Evolutionary conservation across 2,329 filamentous ascomycete genomes (phyloP).

Genomic region (Colletotrichum cereale): DNA sequence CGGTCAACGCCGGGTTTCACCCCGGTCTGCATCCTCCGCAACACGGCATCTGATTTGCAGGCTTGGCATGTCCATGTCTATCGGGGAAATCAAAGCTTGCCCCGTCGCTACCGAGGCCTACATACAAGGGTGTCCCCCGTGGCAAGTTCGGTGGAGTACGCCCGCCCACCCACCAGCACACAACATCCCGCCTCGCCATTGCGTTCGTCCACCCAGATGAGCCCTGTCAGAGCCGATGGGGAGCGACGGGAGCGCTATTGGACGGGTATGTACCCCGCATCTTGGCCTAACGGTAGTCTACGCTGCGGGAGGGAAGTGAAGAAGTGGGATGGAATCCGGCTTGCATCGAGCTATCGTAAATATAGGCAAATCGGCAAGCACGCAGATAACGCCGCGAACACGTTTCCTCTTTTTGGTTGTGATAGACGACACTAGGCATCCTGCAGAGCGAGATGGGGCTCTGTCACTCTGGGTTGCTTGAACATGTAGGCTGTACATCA

Average conservation of each 20-base stretch:
- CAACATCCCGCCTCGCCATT: conserved; percentile 32
- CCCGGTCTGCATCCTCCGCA: conserved; percentile 15
- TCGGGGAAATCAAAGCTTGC: conserved; percentile 38
- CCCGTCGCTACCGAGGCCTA: conserved; percentile 31
- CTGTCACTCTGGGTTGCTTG: not conserved
- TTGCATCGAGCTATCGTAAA: conserved; percentile 23
- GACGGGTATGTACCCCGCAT: conserved; percentile 40
- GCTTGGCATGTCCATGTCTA: conserved; percentile 27
- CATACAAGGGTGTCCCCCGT: not conserved
- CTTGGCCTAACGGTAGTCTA: conserved; percentile 14
- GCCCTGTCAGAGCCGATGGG: conserved; percentile 19
- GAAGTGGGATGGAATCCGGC: conserved; percentile 7
- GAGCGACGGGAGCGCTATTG: conserved; percentile 38
- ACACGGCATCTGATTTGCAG: conserved; percentile 35
- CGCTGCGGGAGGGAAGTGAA: conserved; percentile 11
- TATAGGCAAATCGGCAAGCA: not conserved
- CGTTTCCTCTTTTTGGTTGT: conserved; percentile 3
- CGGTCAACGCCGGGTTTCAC: conserved; percentile 10
- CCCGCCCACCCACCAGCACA: conserved; percentile 8
- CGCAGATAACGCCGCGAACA: not conserved
- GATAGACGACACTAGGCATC: not conserved
- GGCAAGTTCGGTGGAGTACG: not conserved
- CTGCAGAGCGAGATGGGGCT: conserved; percentile 21
- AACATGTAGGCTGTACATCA: not conserved
- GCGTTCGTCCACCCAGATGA: conserved; percentile 16